These are phyloP conservation scores for Colletotrichum lupini DNA, from an alignment of 2,329 filamentous ascomycete species.

Conservation along the genomic window DNA sequence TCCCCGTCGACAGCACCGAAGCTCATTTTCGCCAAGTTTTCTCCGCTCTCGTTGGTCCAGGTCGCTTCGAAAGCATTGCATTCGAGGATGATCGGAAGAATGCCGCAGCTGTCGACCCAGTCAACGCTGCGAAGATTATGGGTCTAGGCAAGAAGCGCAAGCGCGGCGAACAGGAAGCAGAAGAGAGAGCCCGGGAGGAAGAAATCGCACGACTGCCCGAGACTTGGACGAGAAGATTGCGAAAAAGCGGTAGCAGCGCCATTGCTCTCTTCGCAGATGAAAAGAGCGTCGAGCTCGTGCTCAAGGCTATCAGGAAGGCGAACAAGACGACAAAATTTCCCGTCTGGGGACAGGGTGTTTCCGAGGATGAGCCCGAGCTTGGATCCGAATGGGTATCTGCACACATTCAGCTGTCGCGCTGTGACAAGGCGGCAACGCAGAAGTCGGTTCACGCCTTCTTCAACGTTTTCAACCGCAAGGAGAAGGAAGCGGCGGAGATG, in stretches of 20 bases:
- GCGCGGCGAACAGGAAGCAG: slow-evolving; percentile 67
- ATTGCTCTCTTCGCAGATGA: slow-evolving; percentile 87
- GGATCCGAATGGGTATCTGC: slow-evolving; percentile 69
- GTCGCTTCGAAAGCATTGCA: slow-evolving; percentile 79
- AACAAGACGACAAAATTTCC: slow-evolving; percentile 70
- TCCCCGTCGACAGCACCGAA: slow-evolving; percentile 86
- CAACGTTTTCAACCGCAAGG: slow-evolving; percentile 79
- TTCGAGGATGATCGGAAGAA: slow-evolving; percentile 74
- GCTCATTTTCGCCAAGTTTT: slow-evolving; percentile 82
- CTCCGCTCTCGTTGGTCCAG: slow-evolving; percentile 77
- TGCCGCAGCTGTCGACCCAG: slow-evolving; percentile 55
- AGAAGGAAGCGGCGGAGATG: slow-evolving; percentile 70
- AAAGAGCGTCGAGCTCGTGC: slow-evolving; percentile 77
- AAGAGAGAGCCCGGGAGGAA: slow-evolving; percentile 64
- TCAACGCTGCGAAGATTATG: slow-evolving; percentile 52
- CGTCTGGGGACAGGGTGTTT: slow-evolving; percentile 74
- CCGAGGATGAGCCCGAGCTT: slow-evolving; percentile 66
- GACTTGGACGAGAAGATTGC: slow-evolving; percentile 78
- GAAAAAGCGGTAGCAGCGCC: slow-evolving; percentile 80
- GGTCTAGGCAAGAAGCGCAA: slow-evolving; percentile 63
- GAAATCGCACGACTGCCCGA: slow-evolving; percentile 73
- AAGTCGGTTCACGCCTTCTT: slow-evolving; percentile 86
- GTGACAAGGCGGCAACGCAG: slow-evolving; percentile 74
- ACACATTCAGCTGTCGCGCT: slow-evolving; percentile 79
- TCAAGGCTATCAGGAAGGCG: slow-evolving; percentile 78